Base-by-base conservation (phyloP, 2,329 filamentous ascomycete genomes). In the Colletotrichum sp. region DNA sequence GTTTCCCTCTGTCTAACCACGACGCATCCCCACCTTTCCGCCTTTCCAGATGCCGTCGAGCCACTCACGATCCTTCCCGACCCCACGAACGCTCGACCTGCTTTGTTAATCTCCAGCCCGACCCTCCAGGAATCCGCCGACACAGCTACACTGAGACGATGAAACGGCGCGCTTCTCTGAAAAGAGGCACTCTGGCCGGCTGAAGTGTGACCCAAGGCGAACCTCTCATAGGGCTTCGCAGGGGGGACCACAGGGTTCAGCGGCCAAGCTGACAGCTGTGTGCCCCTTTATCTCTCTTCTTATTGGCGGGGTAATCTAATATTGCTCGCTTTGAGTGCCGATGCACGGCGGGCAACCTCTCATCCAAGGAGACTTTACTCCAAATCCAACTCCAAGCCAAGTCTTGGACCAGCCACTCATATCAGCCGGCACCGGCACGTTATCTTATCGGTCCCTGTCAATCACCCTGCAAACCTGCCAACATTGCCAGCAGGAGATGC, bases 371-470 rank as follows among this genome's bases (percentile, higher is more conserved):
- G 32, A 62, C 26, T 63, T 21, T 63, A 38, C 59, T 43, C 38
- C 56, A 62, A 63, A 56, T 38, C 36, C 56, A 62, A 56, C 65
- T 55, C 56, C 36, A 55, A 68, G 69, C 63, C 69, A 67, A 75
- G 43, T 34, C 56, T 26, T 13, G 16, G 14, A 58, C 43, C 73
- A 75, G 64, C 73, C 73, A 75, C 73, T 75, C 69, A 75, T 26
- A 52, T 73, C 69, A 64, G 43, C 58, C 63, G 52, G 66, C 55
- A 70, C 16, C 71, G 48, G 65, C 74, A 76, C 74, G 74, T 76
- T 76, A 76, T 76, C 74, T 76, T 76, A 74, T 76, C 65, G 65
- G 70, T 48, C 71, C 64, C 74, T 69, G 65, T 73, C 65, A 70
- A 63, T 68, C 63, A 72, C 70, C 43, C 70, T 73, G 72, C 68